These are phyloP conservation scores for Fusarium foetens DNA, from an alignment of 2,329 filamentous ascomycete genomes.

Conservation along the genomic window DNA sequence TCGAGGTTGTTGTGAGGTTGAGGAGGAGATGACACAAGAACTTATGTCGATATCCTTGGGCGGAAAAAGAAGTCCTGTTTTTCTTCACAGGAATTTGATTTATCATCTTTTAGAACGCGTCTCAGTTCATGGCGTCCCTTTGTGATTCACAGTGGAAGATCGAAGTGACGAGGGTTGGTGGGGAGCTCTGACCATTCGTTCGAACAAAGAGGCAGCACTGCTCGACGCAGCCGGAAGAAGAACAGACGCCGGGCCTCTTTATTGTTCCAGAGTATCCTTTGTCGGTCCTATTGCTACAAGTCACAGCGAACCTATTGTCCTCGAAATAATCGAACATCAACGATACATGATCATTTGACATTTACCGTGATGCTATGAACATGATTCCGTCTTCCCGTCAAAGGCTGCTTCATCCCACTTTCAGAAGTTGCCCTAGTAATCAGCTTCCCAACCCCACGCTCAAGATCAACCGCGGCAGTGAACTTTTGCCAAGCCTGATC, in stretches of 20 bases:
- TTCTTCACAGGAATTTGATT: rapidly evolving
- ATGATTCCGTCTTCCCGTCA: neutral
- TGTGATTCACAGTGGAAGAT: neutral
- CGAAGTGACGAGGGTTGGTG: neutral
- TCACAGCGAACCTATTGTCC: neutral
- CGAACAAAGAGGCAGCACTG: neutral
- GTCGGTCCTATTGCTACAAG: neutral
- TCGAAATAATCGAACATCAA: neutral
- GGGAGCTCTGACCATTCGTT: neutral
- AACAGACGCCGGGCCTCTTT: slow-evolving; percentile 19
- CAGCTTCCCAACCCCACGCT: rapidly evolving
- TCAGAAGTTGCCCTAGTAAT: neutral
- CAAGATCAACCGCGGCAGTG: neutral
- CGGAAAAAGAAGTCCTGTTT: no score
- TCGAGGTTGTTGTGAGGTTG: neutral
- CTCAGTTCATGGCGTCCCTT: neutral
- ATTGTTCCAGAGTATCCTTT: neutral
- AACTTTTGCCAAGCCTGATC: neutral
- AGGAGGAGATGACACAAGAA: no score
- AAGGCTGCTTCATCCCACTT: neutral
- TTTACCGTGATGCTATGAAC: neutral
- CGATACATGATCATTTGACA: slow-evolving; percentile 51
- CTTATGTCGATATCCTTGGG: neutral
- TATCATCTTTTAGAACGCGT: neutral
- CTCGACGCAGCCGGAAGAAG: neutral